These are phyloP conservation scores for Cicer judaicum DNA, from an alignment of 306 rosid species.

Conservation along the genomic window DNA sequence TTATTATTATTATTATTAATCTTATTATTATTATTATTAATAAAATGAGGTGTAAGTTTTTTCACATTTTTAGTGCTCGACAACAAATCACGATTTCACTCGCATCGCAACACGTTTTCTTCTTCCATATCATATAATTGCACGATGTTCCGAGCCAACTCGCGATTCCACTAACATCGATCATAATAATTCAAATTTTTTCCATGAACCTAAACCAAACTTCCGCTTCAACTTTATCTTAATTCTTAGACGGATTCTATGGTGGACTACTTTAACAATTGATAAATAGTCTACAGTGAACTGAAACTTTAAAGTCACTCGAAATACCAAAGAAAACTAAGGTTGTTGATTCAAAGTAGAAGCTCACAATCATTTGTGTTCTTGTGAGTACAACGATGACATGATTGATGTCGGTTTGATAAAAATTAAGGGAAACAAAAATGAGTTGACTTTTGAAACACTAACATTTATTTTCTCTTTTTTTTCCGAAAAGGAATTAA, in stretches of 20 bases:
- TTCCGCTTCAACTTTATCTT: background rate
- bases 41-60: too few relatives aligned
- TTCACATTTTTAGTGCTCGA: too few relatives aligned
- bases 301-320: background rate
- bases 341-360: background rate
- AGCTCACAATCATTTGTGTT: background rate
- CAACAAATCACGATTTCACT: too few relatives aligned
- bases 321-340: background rate
- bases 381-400: background rate
- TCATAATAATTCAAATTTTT: background rate
- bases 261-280: background rate
- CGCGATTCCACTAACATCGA: too few relatives aligned
- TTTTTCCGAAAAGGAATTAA: background rate
- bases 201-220: conserved; percentile 29
- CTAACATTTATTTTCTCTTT: background rate
- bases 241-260: background rate
- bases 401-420: background rate
- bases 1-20: too few relatives aligned
- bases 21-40: too few relatives aligned
- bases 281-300: background rate
- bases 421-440: background rate
- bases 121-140: too few relatives aligned
- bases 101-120: too few relatives aligned
- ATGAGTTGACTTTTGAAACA: background rate
- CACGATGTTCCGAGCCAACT: too few relatives aligned